Evolutionary conservation across 192 early-diverging fungal species (phyloP).

Genomic region (Phycomyces blakesleeanus): DNA sequence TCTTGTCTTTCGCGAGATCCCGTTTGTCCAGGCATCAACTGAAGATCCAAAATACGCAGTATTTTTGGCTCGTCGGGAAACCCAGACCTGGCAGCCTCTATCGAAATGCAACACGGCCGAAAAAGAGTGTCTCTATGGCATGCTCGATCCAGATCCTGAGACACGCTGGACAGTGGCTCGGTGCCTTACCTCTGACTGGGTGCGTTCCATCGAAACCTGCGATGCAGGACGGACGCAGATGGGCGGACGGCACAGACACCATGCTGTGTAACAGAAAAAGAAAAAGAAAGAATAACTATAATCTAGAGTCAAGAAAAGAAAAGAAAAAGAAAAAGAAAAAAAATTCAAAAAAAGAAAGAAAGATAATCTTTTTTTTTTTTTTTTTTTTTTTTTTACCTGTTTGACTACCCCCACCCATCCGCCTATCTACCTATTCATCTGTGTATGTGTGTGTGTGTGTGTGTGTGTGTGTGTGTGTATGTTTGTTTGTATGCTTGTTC

Average conservation of each 20-base stretch:
- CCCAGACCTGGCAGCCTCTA: slow-evolving; percentile 2
- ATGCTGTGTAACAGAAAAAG: background rate
- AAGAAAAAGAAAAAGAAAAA: background rate
- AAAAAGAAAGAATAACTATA: background rate
- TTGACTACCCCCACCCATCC: too few species aligned
- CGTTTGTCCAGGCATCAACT: slow-evolving; percentile 8
- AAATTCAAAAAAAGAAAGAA: background rate
- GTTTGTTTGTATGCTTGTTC: too few species aligned
- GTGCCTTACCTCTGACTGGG: slow-evolving; percentile 71
- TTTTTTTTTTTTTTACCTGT: too few species aligned
- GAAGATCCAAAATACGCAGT: slow-evolving; percentile 6
- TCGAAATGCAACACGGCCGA: slow-evolving; percentile 10
- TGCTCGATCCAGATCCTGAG: slow-evolving; percentile 38
- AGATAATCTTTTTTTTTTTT: too few species aligned
- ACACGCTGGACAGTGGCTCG: slow-evolving; percentile 47
- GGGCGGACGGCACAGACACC: slow-evolving; percentile 13
- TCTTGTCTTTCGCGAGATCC: slow-evolving; percentile 58
- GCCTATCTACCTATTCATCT: too few species aligned
- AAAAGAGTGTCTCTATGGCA: slow-evolving; percentile 31
- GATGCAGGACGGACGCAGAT: slow-evolving; percentile 8
- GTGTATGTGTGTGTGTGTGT: too few species aligned
- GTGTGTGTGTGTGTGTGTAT: too few species aligned
- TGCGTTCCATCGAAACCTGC: slow-evolving; percentile 63
- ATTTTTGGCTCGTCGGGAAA: background rate
- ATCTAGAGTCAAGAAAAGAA: background rate